phyloP scores from a whole-genome alignment of 2,329 filamentous ascomycete genomes.

The Trichoderma harzianum region DNA sequence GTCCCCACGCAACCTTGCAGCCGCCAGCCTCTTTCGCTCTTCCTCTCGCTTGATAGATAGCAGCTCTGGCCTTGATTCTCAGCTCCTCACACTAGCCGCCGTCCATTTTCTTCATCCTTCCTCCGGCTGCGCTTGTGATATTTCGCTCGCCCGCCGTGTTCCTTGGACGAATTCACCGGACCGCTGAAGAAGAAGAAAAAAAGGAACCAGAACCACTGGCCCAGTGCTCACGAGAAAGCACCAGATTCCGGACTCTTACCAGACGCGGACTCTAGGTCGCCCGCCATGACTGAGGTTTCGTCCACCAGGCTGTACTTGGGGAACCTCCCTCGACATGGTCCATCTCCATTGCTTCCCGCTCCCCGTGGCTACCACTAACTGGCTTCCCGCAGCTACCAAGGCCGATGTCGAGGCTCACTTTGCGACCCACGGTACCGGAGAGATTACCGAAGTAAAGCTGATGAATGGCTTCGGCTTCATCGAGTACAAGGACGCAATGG shows the following conservation, averaged over 20 bases:
- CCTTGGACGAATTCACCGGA: slow-evolving; percentile 9
- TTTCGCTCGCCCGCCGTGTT: neutral
- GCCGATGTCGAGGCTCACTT: slow-evolving; percentile 96
- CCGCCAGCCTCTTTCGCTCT: slow-evolving; percentile 23
- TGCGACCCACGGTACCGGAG: slow-evolving; percentile 89
- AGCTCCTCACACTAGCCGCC: neutral
- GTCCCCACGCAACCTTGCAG: slow-evolving; percentile 20
- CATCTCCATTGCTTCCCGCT: slow-evolving; percentile 30
- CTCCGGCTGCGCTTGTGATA: neutral
- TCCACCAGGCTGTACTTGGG: slow-evolving; percentile 94
- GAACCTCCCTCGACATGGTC: slow-evolving; percentile 95
- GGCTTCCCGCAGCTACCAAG: slow-evolving; percentile 74
- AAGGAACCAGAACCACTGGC: neutral
- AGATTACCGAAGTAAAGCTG: slow-evolving; percentile 98
- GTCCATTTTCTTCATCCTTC: neutral
- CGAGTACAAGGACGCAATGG: slow-evolving; percentile 97
- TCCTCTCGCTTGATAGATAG: neutral
- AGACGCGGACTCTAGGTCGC: slow-evolving; percentile 6
- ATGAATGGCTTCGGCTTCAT: slow-evolving; percentile 99
- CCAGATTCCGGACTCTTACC: neutral
- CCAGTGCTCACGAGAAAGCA: neutral
- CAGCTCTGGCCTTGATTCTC: neutral
- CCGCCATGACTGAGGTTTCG: slow-evolving; percentile 80
- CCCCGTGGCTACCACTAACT: slow-evolving; percentile 42
- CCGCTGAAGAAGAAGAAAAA: neutral